Evolutionary conservation across 2,329 filamentous ascomycete species (phyloP), one percentile per base, ranked within the genome.

Genomic region (Fusarium lyarnte): DNA sequence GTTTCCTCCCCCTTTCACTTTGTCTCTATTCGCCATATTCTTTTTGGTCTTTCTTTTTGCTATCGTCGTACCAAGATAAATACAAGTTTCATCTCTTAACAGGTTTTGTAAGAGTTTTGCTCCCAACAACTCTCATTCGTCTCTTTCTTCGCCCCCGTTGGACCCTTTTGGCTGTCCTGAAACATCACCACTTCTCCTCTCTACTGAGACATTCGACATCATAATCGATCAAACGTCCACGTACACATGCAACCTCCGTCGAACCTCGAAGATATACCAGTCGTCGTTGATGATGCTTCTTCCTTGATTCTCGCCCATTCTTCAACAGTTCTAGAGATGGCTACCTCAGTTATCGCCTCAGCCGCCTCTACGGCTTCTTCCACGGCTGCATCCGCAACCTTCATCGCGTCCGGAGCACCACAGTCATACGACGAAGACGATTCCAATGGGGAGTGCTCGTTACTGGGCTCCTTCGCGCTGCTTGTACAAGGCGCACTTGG

Each of bases 401-500:
- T 66, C 31, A 45, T 66, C 36, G 60, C 73, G 49, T 69, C 73
- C 27, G 58, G 66, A 42, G 58, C 73, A 45, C 62, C 72, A 42
- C 51, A 49, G 19, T 23, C 77, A 8, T 82, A 82, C 58, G 82
- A 69, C 55, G 86, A 87, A 58, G 83, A 72, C 54, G 86, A 87
- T 5, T 84, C 88, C 36, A 88, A 87, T 57, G 93, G 92, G 75
- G 94, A 97, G 83, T 99, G 96, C 81, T 88, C 92, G 73, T 87
- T 99, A 14, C 87, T 99, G 5, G 96, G 96, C 2, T 89, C 95
- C 8, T 99, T 98, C 80, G 95, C 96, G 17, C 88, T 99, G 61
- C 79, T 99, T 38, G 92, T 99, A 10, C 96, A 99, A 84, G 92
- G 90, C 46, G 93, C 94, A 3, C 89, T 99, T 23, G 96, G 96